A percentile compares a stretch with the other conserved stretches of the same genome.
These are phyloP conservation scores for Penicillium sp. DNA, from an alignment of 2,329 filamentous ascomycete species.

Conservation along the genomic window DNA sequence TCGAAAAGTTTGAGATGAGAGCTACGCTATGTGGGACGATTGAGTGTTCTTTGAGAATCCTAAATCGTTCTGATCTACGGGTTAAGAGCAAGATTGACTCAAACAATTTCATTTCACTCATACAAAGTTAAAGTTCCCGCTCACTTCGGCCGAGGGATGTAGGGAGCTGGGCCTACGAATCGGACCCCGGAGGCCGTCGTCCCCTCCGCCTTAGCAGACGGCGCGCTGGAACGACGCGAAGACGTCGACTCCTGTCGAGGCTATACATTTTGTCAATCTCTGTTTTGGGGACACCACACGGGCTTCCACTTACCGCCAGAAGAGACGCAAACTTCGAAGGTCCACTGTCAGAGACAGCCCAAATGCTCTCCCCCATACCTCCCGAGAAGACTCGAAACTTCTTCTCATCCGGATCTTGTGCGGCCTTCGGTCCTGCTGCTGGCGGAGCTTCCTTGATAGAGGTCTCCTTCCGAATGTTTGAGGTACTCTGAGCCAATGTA, in stretches of 20 bases:
- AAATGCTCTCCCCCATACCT: neutral
- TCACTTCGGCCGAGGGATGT: neutral
- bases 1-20: too few species aligned
- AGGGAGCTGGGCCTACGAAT: neutral
- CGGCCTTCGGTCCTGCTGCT: too few species aligned
- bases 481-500: neutral
- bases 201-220: neutral
- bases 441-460: neutral
- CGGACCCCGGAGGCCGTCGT: neutral
- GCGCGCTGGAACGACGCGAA: neutral
- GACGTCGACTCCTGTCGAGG: neutral
- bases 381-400: neutral
- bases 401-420: neutral
- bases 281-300: neutral
- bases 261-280: neutral
- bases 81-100: neutral
- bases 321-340: neutral
- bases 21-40: too few species aligned
- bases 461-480: neutral
- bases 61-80: neutral
- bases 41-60: neutral
- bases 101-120: neutral
- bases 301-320: neutral
- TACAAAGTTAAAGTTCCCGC: neutral
- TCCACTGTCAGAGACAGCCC: neutral